A percentile compares a stretch with the other conserved stretches of the same genome.
These are phyloP conservation scores for Pichia sp. DNA, from an alignment of 1,139 yeast species.

Conservation along the genomic window DNA sequence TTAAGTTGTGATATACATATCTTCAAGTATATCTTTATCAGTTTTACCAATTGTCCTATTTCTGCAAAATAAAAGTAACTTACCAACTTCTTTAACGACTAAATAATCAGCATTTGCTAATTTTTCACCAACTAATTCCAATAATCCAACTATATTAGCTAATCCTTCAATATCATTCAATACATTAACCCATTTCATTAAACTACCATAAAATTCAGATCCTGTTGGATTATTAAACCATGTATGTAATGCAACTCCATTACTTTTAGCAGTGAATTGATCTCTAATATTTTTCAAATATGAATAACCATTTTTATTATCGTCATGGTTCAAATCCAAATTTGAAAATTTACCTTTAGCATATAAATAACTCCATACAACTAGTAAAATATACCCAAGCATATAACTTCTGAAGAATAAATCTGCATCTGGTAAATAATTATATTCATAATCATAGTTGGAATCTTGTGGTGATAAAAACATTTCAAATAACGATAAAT, in stretches of 20 bases:
- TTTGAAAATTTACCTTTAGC: constrained; percentile 22
- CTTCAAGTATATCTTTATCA: constrained; percentile 39
- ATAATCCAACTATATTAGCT: constrained; percentile 49
- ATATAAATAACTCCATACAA: constrained; percentile 43
- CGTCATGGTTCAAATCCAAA: constrained; percentile 4
- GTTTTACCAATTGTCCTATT: constrained; percentile 49
- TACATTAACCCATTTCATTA: constrained; percentile 39
- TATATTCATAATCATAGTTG: constrained; percentile 30
- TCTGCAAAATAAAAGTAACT: constrained; percentile 50
- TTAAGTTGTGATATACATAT: constrained; percentile 36
- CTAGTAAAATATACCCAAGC: constrained; percentile 41
- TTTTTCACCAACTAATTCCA: constrained; percentile 42
- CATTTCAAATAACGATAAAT: constrained; percentile 55
- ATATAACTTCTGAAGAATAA: constrained; percentile 34
- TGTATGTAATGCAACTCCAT: constrained; percentile 29
- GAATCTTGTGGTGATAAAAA: constrained; percentile 45
- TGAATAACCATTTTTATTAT: constrained; percentile 32
- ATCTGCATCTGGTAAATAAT: constrained; percentile 28
- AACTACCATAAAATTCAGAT: constrained; percentile 32
- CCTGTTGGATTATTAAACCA: constrained; percentile 31
- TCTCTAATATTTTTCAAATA: constrained; percentile 36
- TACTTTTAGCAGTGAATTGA: constrained; percentile 33
- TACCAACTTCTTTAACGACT: constrained; percentile 52
- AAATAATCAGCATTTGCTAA: constrained; percentile 52
- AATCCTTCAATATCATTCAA: constrained; percentile 38